Evolutionary conservation across 192 early-diverging fungal species (phyloP).

Genomic region (Coemansia reversa): DNA sequence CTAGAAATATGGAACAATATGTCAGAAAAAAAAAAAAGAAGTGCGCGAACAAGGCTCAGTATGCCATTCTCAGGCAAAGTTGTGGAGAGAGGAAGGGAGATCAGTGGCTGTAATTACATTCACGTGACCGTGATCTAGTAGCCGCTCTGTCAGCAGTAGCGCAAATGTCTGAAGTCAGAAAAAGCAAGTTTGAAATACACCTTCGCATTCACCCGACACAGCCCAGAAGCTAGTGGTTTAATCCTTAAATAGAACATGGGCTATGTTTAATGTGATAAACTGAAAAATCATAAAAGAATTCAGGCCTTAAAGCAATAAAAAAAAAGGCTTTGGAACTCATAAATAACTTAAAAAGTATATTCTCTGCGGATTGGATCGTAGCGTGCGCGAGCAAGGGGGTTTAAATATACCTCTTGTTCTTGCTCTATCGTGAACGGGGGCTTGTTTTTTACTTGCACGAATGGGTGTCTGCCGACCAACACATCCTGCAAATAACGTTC

Average conservation of each 20-base stretch:
- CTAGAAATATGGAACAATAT: not conserved
- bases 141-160: too few species aligned
- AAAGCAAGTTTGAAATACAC: too few species aligned
- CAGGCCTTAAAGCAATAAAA: too few species aligned
- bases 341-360: constrained; percentile 16
- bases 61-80: not conserved
- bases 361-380: constrained; percentile 11
- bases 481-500: constrained; percentile 27
- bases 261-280: not conserved
- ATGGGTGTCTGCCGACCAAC: constrained; percentile 18
- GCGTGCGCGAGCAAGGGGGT: constrained; percentile 18
- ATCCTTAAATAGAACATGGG: not conserved
- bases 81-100: not conserved
- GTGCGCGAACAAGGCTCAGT: not conserved
- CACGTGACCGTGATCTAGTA: too few species aligned
- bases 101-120: not conserved
- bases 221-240: not conserved
- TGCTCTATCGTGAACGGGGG: constrained; percentile 25
- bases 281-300: not conserved
- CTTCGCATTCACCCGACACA: not conserved
- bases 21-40: too few species aligned
- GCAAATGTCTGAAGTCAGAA: too few species aligned
- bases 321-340: not conserved
- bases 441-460: constrained; percentile 27
- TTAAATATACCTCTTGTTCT: constrained; percentile 22